Conservation (phyloP, 495 filamentous ascomycete genomes). For the Umbilicaria muhlenbergii region DNA sequence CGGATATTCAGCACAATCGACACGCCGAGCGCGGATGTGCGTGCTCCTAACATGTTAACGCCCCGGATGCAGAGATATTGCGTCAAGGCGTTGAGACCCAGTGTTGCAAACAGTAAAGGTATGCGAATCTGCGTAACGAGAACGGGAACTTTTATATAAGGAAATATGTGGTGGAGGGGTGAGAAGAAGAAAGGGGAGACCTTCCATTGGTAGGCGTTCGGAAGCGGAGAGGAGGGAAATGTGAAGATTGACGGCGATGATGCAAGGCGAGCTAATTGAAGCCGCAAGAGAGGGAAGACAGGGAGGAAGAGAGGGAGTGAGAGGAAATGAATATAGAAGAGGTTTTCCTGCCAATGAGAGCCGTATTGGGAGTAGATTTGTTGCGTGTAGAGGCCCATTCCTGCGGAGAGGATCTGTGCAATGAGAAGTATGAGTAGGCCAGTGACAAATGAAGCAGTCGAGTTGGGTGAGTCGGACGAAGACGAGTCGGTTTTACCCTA, state of each 20-base stretch:
- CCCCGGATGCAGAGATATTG: constrained; percentile 92
- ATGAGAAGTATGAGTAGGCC: constrained; percentile 75
- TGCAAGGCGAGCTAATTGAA: constrained; percentile 9
- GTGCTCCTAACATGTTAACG: constrained; percentile 76
- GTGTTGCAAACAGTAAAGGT: constrained; percentile 56
- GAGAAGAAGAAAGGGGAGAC: constrained; percentile 14
- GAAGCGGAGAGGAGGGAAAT: constrained; percentile 38
- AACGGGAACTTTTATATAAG: constrained; percentile 24
- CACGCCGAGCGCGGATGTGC: constrained; percentile 80
- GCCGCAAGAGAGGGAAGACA: constrained; percentile 27
- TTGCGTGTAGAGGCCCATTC: constrained; percentile 90
- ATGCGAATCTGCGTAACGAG: constrained; percentile 32
- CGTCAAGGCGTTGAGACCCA: constrained; percentile 70
- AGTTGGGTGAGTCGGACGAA: not conserved
- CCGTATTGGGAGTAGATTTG: constrained; percentile 73
- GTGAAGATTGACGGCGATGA: constrained; percentile 12
- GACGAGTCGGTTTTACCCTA: constrained; percentile 17
- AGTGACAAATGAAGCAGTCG: constrained; percentile 35
- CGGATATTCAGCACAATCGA: constrained; percentile 91
- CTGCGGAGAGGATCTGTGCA: constrained; percentile 78
- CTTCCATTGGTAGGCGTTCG: constrained; percentile 32
- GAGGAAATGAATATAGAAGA: constrained; percentile 82
- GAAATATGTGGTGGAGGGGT: constrained; percentile 3
- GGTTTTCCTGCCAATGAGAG: constrained; percentile 85
- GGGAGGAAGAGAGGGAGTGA: constrained; percentile 55